phyloP scores from a whole-genome alignment of 78 protist species.

The Pelomyxa schiedti region DNA sequence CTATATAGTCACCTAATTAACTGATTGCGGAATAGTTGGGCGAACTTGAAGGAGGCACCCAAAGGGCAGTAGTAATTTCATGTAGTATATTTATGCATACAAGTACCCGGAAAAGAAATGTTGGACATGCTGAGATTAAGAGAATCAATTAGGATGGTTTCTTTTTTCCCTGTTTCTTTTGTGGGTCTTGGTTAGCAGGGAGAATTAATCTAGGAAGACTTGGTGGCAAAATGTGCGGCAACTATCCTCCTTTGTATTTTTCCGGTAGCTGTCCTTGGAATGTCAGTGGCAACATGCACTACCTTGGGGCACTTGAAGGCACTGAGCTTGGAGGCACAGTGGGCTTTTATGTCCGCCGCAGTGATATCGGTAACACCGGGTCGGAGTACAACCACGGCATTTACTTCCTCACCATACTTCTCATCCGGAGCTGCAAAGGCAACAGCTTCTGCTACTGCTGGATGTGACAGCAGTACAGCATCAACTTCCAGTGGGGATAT shows the following conservation, averaged over 20 bases:
- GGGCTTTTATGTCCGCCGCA: slow-evolving; percentile 10
- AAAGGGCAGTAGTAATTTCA: too few relatives aligned
- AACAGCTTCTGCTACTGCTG: slow-evolving; percentile 56
- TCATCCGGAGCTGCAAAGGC: slow-evolving; percentile 68
- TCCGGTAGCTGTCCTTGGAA: slow-evolving; percentile 74
- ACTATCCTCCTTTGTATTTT: slow-evolving; percentile 69
- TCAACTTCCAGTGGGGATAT: slow-evolving; percentile 66
- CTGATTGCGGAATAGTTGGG: too few relatives aligned
- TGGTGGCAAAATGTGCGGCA: slow-evolving; percentile 28
- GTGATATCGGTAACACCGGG: neutral
- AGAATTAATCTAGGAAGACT: too few relatives aligned
- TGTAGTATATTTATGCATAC: too few relatives aligned
- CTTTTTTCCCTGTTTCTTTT: too few relatives aligned
- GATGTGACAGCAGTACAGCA: slow-evolving; percentile 49
- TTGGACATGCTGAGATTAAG: too few relatives aligned
- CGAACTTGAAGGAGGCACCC: too few relatives aligned
- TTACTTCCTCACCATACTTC: slow-evolving; percentile 61
- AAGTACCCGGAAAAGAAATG: too few relatives aligned
- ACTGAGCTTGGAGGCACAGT: slow-evolving; percentile 15
- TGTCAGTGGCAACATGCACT: slow-evolving; percentile 20
- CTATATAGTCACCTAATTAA: too few relatives aligned
- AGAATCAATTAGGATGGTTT: too few relatives aligned
- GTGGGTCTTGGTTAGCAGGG: too few relatives aligned
- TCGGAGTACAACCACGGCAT: slow-evolving; percentile 47
- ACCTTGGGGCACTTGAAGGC: slow-evolving; percentile 62